These are phyloP conservation scores for Triticum aestivum DNA, from an alignment of 176 grass and related monocot species.

Conservation along the genomic window DNA sequence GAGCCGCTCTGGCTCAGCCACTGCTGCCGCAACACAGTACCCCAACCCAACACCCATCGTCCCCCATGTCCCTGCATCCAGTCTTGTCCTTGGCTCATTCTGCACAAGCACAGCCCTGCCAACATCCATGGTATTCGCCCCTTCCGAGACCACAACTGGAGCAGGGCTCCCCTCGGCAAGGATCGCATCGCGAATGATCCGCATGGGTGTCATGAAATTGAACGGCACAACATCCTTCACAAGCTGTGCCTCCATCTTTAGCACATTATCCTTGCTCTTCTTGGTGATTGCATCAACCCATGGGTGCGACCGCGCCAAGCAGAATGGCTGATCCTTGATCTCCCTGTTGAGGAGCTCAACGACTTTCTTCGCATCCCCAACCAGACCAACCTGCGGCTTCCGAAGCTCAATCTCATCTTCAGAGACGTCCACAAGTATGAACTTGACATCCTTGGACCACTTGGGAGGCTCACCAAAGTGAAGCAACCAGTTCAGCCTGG, in stretches of 20 bases:
- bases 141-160: conserved; percentile 76
- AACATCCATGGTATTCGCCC: conserved; percentile 95
- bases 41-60: conserved; percentile 96
- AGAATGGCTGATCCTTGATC: conserved; percentile 91
- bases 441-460: conserved; percentile 93
- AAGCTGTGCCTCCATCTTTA: conserved; percentile 81
- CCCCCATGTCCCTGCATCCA: conserved; percentile 97
- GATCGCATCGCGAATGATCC: conserved; percentile 85
- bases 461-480: conserved; percentile 84
- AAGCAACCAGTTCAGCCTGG: conserved; percentile 90
- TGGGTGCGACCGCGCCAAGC: conserved; percentile 63
- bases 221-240: conserved; percentile 74
- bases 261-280: conserved; percentile 67
- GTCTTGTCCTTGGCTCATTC: conserved; percentile 85
- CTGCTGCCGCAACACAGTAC: conserved; percentile 86
- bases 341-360: conserved; percentile 68
- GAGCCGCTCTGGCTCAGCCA: conserved; percentile 60
- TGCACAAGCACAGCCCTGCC: conserved; percentile 92
- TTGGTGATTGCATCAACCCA: conserved; percentile 88
- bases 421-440: conserved; percentile 73
- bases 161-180: conserved; percentile 67
- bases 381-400: conserved; percentile 68
- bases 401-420: conserved; percentile 86
- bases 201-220: conserved; percentile 93
- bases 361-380: conserved; percentile 73